Evolutionary conservation across 768 basidiomycete genomes (phyloP), one percentile per base, ranked within the genome.

Genomic region (Boletus eberwhitei): DNA sequence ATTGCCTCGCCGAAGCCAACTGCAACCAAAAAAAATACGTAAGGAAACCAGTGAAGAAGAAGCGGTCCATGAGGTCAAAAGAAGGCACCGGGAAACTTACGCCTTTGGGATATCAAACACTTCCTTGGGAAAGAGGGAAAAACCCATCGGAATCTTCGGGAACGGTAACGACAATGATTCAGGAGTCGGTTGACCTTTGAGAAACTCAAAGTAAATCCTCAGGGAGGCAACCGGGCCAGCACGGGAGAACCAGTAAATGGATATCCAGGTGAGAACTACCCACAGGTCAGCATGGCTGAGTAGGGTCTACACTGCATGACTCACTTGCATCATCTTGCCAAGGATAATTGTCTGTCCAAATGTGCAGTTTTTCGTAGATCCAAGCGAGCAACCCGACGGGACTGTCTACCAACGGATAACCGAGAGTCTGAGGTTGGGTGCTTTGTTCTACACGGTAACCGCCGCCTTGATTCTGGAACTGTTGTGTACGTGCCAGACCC

Each of bases 281-380:
- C 64, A 17, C 0, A 8, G 2, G 22, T 61, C 11, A 61, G 32
- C 22, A 24, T 17, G 13, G 21, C 0, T 2, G 8, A 11, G 31
- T 5, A 24, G 22, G 37, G 14, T 32, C 3, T 19, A 13, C n/a
- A n/a, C 2, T 5, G 13, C 1, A 9, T 5, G 0, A 16, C 64
- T 78, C 19, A 61, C 84, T 73, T 69, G 84, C 80, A 31, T 85
- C 83, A 44, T 81, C 80, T 12, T 73, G 71, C 83, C 83, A 85
- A 0, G 74, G 74, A 63, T 85, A 84, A 2, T 63, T 57, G 58
- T 84, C 82, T 0, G 77, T 76, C 77, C 77, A 80, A 31, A 65
- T 63, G 24, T 76, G 70, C 13, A 81, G 59, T 48, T 82, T 80
- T 59, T 81, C 80, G 50, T 79, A 82, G 19, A 82, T 78, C 80